Base-by-base conservation (phyloP, 495 filamentous ascomycete species). In the Oleoguttula mirabilis region DNA sequence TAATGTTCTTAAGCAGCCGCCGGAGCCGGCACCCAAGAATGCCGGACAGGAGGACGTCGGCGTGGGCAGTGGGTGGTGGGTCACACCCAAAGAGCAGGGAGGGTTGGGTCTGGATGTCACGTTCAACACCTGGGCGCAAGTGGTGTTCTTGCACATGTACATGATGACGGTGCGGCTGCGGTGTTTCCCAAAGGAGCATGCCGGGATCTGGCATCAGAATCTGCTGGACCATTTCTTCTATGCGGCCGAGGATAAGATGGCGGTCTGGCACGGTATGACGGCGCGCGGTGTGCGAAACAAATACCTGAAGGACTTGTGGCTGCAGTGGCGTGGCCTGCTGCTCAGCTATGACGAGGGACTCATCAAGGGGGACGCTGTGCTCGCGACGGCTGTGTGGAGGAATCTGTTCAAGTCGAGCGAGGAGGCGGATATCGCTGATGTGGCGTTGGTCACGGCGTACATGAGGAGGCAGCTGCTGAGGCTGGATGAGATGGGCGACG, bases 71-170 rank as follows among this genome's bases (percentile, higher is more conserved):
- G 75, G 79, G 21, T 81, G 78, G 76, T 94, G 90, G 90, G 85
- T 88, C 62, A 61, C 76, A 14, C 22, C 48, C 3, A 43, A 41
- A 36, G 17, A 16, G 2, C 3, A 19, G 5, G 47, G 38, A 3
- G 65, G 52, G 55, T 51, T 87, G 39, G 74, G 70, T 11, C 73
- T 94, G 21, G 60, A 65, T 17, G 82, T 84, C 1, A 98, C 84
- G 0, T 98, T 98, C 65, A 82, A 74, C 45, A 88, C 83, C 35
- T 98, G 90, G 92, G 80, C 92, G 5, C 90, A 95, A 58, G 76
- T 96, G 30, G 88, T 87, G 15, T 86, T 96, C 66, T 72, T 96
- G 11, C 87, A 98, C 66, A 82, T 96, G 77, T 95, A 93, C 67
- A 72, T 94, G 37, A 61, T 95, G 30, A 80, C 80, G n/a, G 80